Conservation (phyloP, 1,284 basidiomycete genomes). For the Sanghuangporus baumii region DNA sequence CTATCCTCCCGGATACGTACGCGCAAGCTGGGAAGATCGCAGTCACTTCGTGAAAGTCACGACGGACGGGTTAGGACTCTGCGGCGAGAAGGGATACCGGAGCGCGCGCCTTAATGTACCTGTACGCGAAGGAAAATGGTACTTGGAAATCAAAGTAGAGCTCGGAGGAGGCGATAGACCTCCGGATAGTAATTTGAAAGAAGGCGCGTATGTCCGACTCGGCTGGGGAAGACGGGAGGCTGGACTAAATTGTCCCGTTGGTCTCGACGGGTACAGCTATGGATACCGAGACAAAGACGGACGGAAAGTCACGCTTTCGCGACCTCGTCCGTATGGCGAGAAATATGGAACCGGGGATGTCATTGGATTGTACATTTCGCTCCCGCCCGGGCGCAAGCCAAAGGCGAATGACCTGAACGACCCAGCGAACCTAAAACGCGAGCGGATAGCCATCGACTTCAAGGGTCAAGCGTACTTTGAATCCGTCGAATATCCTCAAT, state of each 20-base stretch:
- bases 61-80: constrained; percentile 71
- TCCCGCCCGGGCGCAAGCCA: constrained; percentile 63
- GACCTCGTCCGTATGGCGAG: constrained; percentile 73
- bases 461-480: constrained; percentile 98
- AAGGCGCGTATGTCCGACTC: constrained; percentile 82
- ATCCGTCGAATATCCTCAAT: constrained; percentile 82
- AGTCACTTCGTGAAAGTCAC: constrained; percentile 77
- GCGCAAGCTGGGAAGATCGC: constrained; percentile 86
- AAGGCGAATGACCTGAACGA: constrained; percentile 59
- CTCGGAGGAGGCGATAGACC: constrained; percentile 66
- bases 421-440: constrained; percentile 73
- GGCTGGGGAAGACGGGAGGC: constrained; percentile 94
- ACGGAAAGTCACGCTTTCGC: constrained; percentile 83
- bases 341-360: constrained; percentile 82
- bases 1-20: constrained; percentile 50
- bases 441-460: constrained; percentile 89
- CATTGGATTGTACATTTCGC: constrained; percentile 88
- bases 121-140: constrained; percentile 89
- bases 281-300: constrained; percentile 88
- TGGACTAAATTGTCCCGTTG: constrained; percentile 87
- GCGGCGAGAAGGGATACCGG: constrained; percentile 86
- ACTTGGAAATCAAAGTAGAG: constrained; percentile 84
- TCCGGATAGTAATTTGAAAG: constrained; percentile 39
- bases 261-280: constrained; percentile 92
- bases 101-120: constrained; percentile 88